A percentile compares a stretch with the other conserved stretches of the same genome.
Conservation (phyloP, 2,329 filamentous ascomycete species). For the Ramularia collo-cygni region DNA sequence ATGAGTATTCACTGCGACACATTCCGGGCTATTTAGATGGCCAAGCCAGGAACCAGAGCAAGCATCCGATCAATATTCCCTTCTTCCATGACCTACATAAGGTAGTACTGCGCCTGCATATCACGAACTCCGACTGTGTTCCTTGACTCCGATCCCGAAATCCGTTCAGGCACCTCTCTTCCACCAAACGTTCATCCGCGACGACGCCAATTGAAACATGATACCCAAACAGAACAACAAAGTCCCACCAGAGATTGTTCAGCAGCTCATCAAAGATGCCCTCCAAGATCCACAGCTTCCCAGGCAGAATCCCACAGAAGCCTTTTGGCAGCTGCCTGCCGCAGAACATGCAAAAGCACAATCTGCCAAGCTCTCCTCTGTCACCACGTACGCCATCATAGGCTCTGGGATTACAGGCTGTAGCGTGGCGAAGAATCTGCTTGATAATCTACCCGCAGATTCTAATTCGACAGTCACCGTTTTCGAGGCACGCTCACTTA, state of each 20-base stretch:
- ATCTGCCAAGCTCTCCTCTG: constrained; percentile 7
- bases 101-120: too few relatives aligned
- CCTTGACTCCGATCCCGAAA: background rate
- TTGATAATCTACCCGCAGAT: constrained; percentile 4
- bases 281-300: constrained; percentile 14
- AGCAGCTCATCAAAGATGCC: constrained; percentile 9
- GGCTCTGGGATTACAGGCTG: constrained; percentile 17
- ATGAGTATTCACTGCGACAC: too few relatives aligned
- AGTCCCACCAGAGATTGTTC: constrained; percentile 7
- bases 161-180: too few relatives aligned
- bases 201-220: background rate
- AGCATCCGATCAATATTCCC: too few relatives aligned
- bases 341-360: constrained; percentile 4
- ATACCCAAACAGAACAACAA: too few relatives aligned
- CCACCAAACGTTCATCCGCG: background rate
- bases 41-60: too few relatives aligned
- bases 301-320: constrained; percentile 11
- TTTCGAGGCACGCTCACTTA: constrained; percentile 13
- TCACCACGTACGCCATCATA: constrained; percentile 16
- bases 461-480: constrained; percentile 9
- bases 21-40: too few relatives aligned
- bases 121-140: too few relatives aligned
- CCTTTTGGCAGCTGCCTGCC: constrained; percentile 14
- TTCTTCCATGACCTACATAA: too few relatives aligned
- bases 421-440: constrained; percentile 14